These are phyloP conservation scores for Peterozyma toletana DNA, from an alignment of 805 yeast genomes.

Conservation along the genomic window DNA sequence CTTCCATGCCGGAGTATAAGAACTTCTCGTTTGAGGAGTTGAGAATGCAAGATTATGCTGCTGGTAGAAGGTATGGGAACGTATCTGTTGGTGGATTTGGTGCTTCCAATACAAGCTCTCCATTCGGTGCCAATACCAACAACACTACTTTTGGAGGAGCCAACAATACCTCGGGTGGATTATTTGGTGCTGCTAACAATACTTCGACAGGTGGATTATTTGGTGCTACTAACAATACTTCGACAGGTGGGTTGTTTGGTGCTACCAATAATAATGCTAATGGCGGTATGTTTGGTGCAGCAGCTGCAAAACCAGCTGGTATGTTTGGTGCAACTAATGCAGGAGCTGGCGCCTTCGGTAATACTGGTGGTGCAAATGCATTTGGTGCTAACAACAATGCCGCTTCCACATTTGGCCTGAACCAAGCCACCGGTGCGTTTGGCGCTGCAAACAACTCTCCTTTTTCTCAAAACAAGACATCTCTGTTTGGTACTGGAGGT, in stretches of 20 bases:
- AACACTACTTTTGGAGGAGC: constrained; percentile 18
- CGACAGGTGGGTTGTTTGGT: constrained; percentile 41
- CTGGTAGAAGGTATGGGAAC: constrained; percentile 57
- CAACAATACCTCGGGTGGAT: constrained; percentile 15
- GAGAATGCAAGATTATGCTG: constrained; percentile 81
- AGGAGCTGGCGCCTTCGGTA: constrained; percentile 9
- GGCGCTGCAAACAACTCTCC: constrained; percentile 9
- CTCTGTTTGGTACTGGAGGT: constrained; percentile 19
- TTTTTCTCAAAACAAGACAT: constrained; percentile 1
- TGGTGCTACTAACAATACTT: constrained; percentile 11
- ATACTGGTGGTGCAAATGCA: constrained; percentile 5
- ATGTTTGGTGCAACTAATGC: constrained; percentile 20
- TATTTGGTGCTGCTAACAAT: constrained; percentile 21
- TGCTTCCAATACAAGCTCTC: constrained; percentile 15
- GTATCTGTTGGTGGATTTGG: constrained; percentile 30
- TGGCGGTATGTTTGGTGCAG: constrained; percentile 10
- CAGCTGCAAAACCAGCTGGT: constrained; percentile 15
- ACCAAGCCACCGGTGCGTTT: constrained; percentile 11
- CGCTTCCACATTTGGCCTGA: constrained; percentile 5
- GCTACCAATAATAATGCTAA: constrained; percentile 17
- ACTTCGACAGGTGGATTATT: constrained; percentile 17
- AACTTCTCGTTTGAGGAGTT: constrained; percentile 82
- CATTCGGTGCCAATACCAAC: constrained; percentile 22
- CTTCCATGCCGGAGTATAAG: constrained; percentile 87
- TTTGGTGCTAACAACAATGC: constrained; percentile 12